Evolutionary conservation across 2,329 filamentous ascomycete genomes (phyloP).

Genomic region (Penicillium sp.): DNA sequence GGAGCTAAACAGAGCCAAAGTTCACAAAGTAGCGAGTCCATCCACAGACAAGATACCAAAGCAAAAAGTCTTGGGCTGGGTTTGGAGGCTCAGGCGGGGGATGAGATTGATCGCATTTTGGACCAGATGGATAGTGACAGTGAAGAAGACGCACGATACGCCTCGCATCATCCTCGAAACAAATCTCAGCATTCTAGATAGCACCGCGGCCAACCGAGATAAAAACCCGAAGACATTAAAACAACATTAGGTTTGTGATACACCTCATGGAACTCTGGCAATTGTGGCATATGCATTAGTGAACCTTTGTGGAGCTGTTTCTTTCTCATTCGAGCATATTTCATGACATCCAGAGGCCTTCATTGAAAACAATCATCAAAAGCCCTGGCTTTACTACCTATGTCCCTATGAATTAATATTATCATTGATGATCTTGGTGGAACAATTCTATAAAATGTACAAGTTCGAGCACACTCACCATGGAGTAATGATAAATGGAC

Average conservation of each 20-base stretch:
- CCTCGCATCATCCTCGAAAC: constrained; percentile 17
- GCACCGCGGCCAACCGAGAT: constrained; percentile 10
- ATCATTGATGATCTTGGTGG: not conserved
- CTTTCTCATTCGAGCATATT: not conserved
- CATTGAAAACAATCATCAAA: not conserved
- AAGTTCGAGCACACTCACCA: too few species aligned
- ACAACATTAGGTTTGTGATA: not conserved
- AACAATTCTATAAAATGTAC: not conserved
- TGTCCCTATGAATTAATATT: not conserved
- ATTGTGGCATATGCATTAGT: not conserved
- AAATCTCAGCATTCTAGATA: constrained; percentile 11
- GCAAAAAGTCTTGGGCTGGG: constrained; percentile 16
- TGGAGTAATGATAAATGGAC: too few species aligned
- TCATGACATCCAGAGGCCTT: not conserved
- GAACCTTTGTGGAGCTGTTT: not conserved
- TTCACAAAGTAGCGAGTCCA: constrained; percentile 23
- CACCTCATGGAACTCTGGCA: not conserved
- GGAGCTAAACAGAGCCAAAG: constrained; percentile 17
- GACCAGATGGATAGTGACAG: constrained; percentile 47
- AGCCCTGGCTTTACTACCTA: not conserved
- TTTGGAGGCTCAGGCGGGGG: constrained; percentile 40
- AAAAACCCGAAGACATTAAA: not conserved
- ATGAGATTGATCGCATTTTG: constrained; percentile 46
- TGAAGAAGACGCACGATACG: constrained; percentile 34
- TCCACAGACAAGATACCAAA: constrained; percentile 10